These are phyloP conservation scores for Kurtzmaniella fragi DNA, from an alignment of 805 yeast species.

Conservation along the genomic window DNA sequence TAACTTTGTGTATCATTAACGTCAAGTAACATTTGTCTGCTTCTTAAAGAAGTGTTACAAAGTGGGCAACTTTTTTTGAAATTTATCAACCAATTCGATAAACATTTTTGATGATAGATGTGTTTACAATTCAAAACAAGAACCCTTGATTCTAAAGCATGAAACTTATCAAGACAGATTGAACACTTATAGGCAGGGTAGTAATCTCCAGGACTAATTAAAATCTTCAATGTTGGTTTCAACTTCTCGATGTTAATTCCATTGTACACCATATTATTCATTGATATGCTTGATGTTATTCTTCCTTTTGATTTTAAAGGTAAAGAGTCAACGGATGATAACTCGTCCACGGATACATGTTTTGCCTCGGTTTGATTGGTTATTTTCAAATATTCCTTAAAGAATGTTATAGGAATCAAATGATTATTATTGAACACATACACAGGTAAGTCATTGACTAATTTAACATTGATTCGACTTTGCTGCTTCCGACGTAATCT, in stretches of 20 bases:
- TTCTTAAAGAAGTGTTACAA: conserved; percentile 35
- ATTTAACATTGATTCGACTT: conserved; percentile 21
- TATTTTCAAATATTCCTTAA: conserved; percentile 24
- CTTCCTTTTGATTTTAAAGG: conserved; percentile 3
- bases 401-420: conserved; percentile 20
- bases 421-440: conserved; percentile 33
- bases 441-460: conserved; percentile 34
- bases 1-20: conserved; percentile 11
- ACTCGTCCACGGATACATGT: not conserved
- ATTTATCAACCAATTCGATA: conserved; percentile 55
- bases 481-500: conserved; percentile 19
- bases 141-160: conserved; percentile 42
- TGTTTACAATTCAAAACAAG: conserved; percentile 56
- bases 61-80: conserved; percentile 55
- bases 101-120: conserved; percentile 54
- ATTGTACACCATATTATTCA: conserved; percentile 35
- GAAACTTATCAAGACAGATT: conserved; percentile 53
- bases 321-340: conserved; percentile 3
- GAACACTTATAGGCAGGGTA: conserved; percentile 51
- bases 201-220: conserved; percentile 27
- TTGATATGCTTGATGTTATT: conserved; percentile 18
- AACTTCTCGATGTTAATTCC: conserved; percentile 31
- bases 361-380: conserved; percentile 22
- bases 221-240: conserved; percentile 10
- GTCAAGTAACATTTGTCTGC: conserved; percentile 10